These are phyloP conservation scores for Peltaster fructicola DNA, from an alignment of 2,329 filamentous ascomycete species.

Conservation along the genomic window DNA sequence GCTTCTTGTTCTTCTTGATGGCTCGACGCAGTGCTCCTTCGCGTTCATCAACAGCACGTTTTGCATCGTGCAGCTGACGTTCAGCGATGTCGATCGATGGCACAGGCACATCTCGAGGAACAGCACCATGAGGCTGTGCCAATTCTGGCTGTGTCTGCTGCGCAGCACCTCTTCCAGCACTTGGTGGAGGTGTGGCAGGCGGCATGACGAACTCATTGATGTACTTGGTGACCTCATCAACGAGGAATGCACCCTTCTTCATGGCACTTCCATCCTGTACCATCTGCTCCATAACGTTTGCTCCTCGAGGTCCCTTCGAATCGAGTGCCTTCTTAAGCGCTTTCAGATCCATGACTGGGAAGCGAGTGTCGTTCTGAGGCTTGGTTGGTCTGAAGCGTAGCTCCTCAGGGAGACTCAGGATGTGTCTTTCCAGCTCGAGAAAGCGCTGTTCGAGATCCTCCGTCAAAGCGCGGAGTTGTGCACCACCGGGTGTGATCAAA, in stretches of 20 bases:
- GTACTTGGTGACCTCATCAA: slow-evolving; percentile 20
- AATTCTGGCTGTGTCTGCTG: slow-evolving; percentile 1
- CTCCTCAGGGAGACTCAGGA: slow-evolving; percentile 25
- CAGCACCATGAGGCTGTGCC: background rate
- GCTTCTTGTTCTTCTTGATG: slow-evolving; percentile 20
- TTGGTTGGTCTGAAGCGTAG: slow-evolving; percentile 13
- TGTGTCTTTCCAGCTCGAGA: slow-evolving; percentile 45
- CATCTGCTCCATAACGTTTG: slow-evolving; percentile 21
- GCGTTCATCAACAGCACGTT: slow-evolving; percentile 17
- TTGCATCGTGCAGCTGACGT: slow-evolving; percentile 15
- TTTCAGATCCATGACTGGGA: slow-evolving; percentile 17
- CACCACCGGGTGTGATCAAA: slow-evolving; percentile 58
- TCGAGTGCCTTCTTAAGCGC: slow-evolving; percentile 13
- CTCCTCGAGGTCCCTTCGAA: slow-evolving; percentile 13
- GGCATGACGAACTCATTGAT: slow-evolving; percentile 23
- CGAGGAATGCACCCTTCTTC: slow-evolving; percentile 21
- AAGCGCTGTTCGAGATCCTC: slow-evolving; percentile 53
- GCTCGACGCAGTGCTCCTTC: slow-evolving; percentile 16
- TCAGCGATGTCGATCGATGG: slow-evolving; percentile 15
- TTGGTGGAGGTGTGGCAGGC: slow-evolving; percentile 16
- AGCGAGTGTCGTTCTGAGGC: slow-evolving; percentile 15
- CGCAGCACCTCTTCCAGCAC: slow-evolving; percentile 4
- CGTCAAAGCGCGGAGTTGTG: slow-evolving; percentile 55
- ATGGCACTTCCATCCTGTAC: slow-evolving; percentile 19
- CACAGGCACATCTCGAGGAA: slow-evolving; percentile 4